Conservation (phyloP, 768 basidiomycete genomes). For the Fistulinella prunicolor region DNA sequence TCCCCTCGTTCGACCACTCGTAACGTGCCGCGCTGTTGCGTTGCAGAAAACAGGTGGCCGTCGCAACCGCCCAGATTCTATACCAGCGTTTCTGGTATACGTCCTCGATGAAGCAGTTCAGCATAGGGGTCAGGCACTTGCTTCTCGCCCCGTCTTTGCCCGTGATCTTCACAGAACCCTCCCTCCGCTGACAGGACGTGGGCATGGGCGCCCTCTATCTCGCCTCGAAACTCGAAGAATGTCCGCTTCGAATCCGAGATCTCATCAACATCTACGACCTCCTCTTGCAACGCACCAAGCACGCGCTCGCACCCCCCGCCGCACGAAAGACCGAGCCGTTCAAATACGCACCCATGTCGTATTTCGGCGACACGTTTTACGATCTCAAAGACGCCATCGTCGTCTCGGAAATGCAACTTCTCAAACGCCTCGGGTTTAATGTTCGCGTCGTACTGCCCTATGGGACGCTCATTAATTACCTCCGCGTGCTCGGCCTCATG, state of each 20-base stretch:
- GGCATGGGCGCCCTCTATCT: slow-evolving; percentile 88
- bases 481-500: slow-evolving; percentile 85
- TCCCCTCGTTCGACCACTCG: neutral
- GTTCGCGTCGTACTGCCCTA: slow-evolving; percentile 92
- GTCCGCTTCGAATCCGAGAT: slow-evolving; percentile 87
- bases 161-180: slow-evolving; percentile 4
- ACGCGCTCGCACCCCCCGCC: slow-evolving; percentile 42
- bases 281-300: slow-evolving; percentile 69
- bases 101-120: slow-evolving; percentile 91
- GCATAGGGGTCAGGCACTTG: slow-evolving; percentile 68
- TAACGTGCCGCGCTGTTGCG: no score
- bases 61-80: slow-evolving; percentile 93
- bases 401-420: slow-evolving; percentile 94
- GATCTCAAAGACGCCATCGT: slow-evolving; percentile 93
- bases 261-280: slow-evolving; percentile 94
- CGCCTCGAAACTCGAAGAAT: slow-evolving; percentile 90
- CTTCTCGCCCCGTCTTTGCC: slow-evolving; percentile 11
- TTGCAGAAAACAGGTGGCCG: slow-evolving; percentile 88
- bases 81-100: slow-evolving; percentile 98
- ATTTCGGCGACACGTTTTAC: slow-evolving; percentile 87
- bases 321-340: slow-evolving; percentile 37
- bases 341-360: slow-evolving; percentile 82
- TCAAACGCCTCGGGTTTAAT: slow-evolving; percentile 95
- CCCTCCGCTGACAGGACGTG: slow-evolving; percentile 56
- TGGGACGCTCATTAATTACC: slow-evolving; percentile 91